Evolutionary conservation across 305 asterid genomes (phyloP), one percentile per base, ranked within the genome.

Genomic region (Withania somnifera): DNA sequence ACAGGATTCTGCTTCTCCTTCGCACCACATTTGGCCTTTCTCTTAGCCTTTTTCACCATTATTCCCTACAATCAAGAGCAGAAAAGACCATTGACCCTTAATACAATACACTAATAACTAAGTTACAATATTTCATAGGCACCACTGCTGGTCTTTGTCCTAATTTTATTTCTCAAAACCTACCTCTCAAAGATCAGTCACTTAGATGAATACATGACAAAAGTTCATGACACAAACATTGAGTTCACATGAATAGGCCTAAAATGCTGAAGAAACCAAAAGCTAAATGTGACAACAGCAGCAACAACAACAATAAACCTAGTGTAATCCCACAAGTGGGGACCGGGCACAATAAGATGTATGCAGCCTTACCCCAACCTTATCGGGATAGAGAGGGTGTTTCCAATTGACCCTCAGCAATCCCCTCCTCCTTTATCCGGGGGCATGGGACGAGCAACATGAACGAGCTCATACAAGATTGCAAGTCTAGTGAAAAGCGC

Each of bases 11-110:
- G 85, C 85, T 90, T 95, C 84, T 90, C 95, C 90, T 88, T 94
- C 9, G 84, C 91, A 82, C 81, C 92, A 87, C 87, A 90, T 86
- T 85, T 90, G 32, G 83, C 85, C 83, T 91, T 92, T 94, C 87
- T 94, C 85, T 90, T 95, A 76, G 82, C 91, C 85, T 94, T 95
- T 82, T 95, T 95, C 89, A 90, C 99, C 97, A 95, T 95, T 88
- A 80, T 83, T 71, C 47, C 93, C 97, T 92, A 83, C 51, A 86
- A 71, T 77, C 79, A 54, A 63, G 84, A n/a, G n/a, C 77, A 80
- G 75, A 50, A 75, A 81, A 79, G 80, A 84, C 28, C 42, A 63
- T 69, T 38, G 83, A 81, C 36, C 58, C 10, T 19, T 17, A 28
- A 3, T 50, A 19, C 47, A 30, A 64, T 61, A 19, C 10, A 51